Conservation (phyloP, 768 basidiomycete species). For the Panellus pusillus region DNA sequence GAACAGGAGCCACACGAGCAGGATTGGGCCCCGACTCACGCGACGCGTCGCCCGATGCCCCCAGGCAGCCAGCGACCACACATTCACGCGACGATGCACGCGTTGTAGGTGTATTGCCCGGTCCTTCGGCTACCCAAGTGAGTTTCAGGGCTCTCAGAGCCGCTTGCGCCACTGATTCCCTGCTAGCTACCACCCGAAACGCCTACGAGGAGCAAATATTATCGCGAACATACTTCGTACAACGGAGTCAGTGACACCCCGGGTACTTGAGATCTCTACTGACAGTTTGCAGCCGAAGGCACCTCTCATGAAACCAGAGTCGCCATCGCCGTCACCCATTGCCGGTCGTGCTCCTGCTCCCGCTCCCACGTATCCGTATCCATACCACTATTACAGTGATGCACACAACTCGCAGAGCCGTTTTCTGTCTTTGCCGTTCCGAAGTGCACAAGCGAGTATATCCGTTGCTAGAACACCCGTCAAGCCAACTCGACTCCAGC, state of each 20-base stretch:
- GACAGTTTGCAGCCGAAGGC: conserved; percentile 3
- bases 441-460: conserved; percentile 31
- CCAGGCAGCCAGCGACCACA: conserved; percentile 48
- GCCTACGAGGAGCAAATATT: conserved; percentile 62
- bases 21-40: conserved; percentile 48
- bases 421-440: conserved; percentile 29
- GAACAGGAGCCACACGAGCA: conserved; percentile 33
- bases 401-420: conserved; percentile 24
- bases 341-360: conserved; percentile 6
- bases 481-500: conserved; percentile 33
- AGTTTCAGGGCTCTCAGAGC: conserved; percentile 35
- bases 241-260: conserved; percentile 24
- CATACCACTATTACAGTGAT: conserved; percentile 36
- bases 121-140: conserved; percentile 37
- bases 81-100: conserved; percentile 57
- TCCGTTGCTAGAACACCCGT: conserved; percentile 46
- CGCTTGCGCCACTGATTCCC: conserved; percentile 20
- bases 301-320: conserved; percentile 17
- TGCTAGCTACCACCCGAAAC: conserved; percentile 44
- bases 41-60: conserved; percentile 44
- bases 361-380: conserved; percentile 31
- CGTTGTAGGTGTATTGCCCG: background rate
- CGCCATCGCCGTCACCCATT: conserved; percentile 31
- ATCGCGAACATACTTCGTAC: conserved; percentile 52
- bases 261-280: background rate